A percentile compares a stretch with the other conserved stretches of the same genome.
Conservation (phyloP, 192 early-diverging fungal genomes). For the Chytriomyces hyalinus region DNA sequence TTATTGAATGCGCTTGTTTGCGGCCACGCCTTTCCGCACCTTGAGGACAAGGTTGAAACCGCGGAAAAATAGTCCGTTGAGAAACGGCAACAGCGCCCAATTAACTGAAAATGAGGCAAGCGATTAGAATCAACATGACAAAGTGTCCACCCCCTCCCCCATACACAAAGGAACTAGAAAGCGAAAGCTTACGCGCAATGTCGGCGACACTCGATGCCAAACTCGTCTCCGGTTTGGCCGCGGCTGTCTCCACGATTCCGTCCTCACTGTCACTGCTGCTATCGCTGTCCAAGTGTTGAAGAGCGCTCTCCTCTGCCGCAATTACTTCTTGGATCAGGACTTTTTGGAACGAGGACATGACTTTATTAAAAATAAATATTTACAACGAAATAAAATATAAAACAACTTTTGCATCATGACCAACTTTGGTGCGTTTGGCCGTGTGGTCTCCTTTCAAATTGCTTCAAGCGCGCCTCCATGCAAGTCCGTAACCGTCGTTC, state of each 20-base stretch:
- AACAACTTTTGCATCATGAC: neutral
- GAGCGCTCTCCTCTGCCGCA: too few species aligned
- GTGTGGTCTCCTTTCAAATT: neutral
- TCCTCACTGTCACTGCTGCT: neutral
- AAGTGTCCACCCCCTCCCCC: neutral
- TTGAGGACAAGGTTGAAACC: constrained; percentile 12
- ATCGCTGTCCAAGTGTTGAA: too few species aligned
- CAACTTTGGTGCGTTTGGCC: neutral
- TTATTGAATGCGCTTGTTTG: neutral
- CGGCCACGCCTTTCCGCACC: neutral
- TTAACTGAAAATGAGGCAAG: constrained; percentile 4
- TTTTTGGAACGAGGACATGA: too few species aligned
- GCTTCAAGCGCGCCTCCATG: neutral
- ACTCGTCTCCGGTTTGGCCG: neutral
- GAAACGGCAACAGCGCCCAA: constrained; percentile 20
- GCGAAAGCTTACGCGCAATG: neutral
- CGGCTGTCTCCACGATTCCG: neutral
- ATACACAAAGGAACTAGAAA: neutral
- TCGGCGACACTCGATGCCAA: neutral
- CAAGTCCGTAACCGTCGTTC: neutral
- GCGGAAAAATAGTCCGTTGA: constrained; percentile 18
- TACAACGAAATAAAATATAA: too few species aligned
- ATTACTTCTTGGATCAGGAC: too few species aligned
- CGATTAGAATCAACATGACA: neutral
- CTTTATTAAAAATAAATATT: too few species aligned